Percentiles rank a stretch among this genome's conserved stretches.
phyloP scores from a whole-genome alignment of 345 rosid genomes.

The Erucastrum elatum region DNA sequence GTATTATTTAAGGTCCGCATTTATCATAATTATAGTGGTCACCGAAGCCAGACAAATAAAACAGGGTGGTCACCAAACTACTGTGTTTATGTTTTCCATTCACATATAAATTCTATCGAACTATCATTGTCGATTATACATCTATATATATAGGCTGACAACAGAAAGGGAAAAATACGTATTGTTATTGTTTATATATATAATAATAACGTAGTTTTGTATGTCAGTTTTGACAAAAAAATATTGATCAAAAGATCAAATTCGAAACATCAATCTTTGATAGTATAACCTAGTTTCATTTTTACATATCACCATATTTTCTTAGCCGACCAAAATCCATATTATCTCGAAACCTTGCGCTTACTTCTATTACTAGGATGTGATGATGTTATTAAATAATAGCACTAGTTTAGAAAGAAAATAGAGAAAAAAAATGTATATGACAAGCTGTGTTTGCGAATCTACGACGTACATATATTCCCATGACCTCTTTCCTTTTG shows the following conservation, averaged over 20 bases:
- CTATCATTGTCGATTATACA: conserved; percentile 3
- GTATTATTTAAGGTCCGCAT: neutral
- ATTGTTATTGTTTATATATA: neutral
- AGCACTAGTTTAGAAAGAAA: neutral
- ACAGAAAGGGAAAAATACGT: neutral
- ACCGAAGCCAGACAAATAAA: conserved; percentile 11
- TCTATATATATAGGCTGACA: neutral
- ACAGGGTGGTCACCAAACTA: conserved; percentile 17
- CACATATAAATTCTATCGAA: conserved; percentile 1
- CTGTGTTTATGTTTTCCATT: neutral
- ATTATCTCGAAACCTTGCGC: neutral
- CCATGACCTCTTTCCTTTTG: neutral
- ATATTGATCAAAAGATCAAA: neutral
- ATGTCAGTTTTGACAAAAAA: neutral
- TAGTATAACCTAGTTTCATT: neutral
- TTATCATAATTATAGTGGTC: neutral
- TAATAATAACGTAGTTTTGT: neutral
- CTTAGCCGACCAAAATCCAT: neutral
- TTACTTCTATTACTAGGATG: neutral
- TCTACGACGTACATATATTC: conserved; percentile 7
- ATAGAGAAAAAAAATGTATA: neutral
- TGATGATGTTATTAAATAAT: neutral
- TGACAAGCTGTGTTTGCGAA: neutral
- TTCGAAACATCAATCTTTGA: neutral
- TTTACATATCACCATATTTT: neutral